Evolutionary conservation across 179 eudicot species (phyloP).

Genomic region (Carnegiea gigantea): DNA sequence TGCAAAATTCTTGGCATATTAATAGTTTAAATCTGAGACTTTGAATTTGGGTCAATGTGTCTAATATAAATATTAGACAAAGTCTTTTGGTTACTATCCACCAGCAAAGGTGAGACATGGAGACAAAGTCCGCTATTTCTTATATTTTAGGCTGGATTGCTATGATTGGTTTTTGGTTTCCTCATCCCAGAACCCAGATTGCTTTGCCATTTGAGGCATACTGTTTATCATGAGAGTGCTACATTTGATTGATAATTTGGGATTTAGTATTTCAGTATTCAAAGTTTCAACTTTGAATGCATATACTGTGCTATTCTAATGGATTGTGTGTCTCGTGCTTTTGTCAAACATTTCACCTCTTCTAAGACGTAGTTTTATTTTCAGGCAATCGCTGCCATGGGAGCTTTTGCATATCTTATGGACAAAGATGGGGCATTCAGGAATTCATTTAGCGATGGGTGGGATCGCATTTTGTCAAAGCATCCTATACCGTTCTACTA

Average conservation of each 20-base stretch:
- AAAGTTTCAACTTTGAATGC: not conserved
- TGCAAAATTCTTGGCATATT: too few relatives aligned
- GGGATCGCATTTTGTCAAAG: slow-evolving; percentile 85
- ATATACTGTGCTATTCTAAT: not conserved
- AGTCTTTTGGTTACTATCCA: too few relatives aligned
- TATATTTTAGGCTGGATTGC: not conserved
- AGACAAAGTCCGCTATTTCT: too few relatives aligned
- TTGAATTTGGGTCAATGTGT: too few relatives aligned
- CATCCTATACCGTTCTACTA: slow-evolving; percentile 96
- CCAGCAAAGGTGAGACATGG: too few relatives aligned
- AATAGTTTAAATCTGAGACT: too few relatives aligned
- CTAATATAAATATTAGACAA: too few relatives aligned
- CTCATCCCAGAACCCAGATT: not conserved
- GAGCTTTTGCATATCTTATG: slow-evolving; percentile 69
- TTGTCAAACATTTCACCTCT: not conserved
- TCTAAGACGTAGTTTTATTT: slow-evolving; percentile 2
- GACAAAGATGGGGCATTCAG: slow-evolving; percentile 86
- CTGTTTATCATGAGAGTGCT: too few relatives aligned
- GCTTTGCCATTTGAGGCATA: not conserved
- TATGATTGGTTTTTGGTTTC: not conserved
- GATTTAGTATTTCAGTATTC: not conserved
- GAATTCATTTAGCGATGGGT: slow-evolving; percentile 78
- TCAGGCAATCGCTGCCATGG: slow-evolving; percentile 72
- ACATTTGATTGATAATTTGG: not conserved
- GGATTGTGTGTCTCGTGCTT: not conserved